phyloP scores from a whole-genome alignment of 768 basidiomycete genomes.

The Suillus decipiens region DNA sequence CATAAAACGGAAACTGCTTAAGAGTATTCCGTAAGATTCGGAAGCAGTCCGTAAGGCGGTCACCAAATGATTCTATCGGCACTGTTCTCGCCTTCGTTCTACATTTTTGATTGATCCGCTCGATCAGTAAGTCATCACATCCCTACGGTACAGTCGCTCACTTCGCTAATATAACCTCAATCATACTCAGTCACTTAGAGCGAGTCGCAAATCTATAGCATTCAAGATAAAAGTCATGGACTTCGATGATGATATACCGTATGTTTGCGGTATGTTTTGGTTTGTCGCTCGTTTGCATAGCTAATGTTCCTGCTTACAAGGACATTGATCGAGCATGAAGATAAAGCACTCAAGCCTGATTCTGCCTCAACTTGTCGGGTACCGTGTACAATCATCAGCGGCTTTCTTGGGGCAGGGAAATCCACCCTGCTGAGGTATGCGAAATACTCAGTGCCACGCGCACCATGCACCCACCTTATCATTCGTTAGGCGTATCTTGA shows the following conservation, averaged over 20 bases:
- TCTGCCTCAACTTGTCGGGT: conserved; percentile 43
- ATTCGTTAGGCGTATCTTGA: conserved; percentile 73
- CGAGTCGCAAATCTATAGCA: background rate
- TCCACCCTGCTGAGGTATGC: conserved; percentile 83
- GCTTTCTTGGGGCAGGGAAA: conserved; percentile 94
- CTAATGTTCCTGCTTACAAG: conserved; percentile 13
- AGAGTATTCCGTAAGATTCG: conserved; percentile 26
- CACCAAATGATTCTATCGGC: background rate
- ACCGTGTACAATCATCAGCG: conserved; percentile 92
- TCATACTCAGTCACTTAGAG: background rate
- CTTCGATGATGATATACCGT: conserved; percentile 64
- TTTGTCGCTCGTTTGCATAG: conserved; percentile 8
- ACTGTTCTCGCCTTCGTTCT: background rate
- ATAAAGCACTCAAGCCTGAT: background rate
- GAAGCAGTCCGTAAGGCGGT: conserved; percentile 14
- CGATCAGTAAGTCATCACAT: background rate
- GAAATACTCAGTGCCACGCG: background rate
- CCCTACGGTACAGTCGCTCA: background rate
- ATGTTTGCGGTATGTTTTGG: conserved; percentile 26
- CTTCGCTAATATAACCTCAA: background rate
- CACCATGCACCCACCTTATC: background rate
- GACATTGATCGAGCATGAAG: conserved; percentile 35
- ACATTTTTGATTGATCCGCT: background rate
- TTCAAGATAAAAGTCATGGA: conserved; percentile 36
- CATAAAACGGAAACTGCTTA: background rate